Conservation (phyloP, 768 basidiomycete species). For the Kwoniella mangroviensis region DNA sequence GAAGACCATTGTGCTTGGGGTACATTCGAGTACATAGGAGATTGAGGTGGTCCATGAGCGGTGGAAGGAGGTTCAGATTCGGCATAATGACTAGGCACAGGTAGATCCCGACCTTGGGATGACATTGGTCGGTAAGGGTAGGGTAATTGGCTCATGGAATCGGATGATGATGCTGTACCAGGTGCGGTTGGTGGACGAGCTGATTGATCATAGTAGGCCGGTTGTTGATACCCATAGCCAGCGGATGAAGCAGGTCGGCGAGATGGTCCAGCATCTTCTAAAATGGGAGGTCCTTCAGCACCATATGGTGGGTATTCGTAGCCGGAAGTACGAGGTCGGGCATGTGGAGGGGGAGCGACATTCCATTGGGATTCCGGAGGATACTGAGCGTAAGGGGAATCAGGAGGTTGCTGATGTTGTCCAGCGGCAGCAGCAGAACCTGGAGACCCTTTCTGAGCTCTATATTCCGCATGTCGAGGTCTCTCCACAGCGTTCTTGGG, state of each 20-base stretch:
- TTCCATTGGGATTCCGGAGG: constrained; percentile 21
- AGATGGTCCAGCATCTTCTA: constrained; percentile 39
- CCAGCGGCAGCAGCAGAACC: constrained; percentile 1
- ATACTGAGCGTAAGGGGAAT: constrained; percentile 40
- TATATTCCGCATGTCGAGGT: constrained; percentile 43
- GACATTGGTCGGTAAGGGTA: constrained; percentile 53
- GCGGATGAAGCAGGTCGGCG: constrained; percentile 43
- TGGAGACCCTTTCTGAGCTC: constrained; percentile 25
- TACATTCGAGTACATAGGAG: constrained; percentile 36
- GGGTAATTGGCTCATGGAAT: constrained; percentile 37
- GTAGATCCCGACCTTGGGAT: constrained; percentile 47
- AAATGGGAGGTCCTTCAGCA: constrained; percentile 19
- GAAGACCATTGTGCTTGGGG: constrained; percentile 46
- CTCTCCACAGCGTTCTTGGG: constrained; percentile 53
- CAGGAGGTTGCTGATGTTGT: constrained; percentile 11
- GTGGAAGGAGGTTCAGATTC: constrained; percentile 51
- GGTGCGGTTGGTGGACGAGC: constrained; percentile 34
- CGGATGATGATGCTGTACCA: constrained; percentile 32
- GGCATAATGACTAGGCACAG: constrained; percentile 47
- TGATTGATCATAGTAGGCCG: constrained; percentile 37
- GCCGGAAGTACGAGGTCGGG: constrained; percentile 40
- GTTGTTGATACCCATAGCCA: constrained; percentile 33
- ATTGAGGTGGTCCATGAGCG: constrained; percentile 49
- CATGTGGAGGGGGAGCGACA: constrained; percentile 26
- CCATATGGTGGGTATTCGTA: constrained; percentile 42